Conservation (phyloP, 306 rosid species). For the Datisca glomerata region DNA sequence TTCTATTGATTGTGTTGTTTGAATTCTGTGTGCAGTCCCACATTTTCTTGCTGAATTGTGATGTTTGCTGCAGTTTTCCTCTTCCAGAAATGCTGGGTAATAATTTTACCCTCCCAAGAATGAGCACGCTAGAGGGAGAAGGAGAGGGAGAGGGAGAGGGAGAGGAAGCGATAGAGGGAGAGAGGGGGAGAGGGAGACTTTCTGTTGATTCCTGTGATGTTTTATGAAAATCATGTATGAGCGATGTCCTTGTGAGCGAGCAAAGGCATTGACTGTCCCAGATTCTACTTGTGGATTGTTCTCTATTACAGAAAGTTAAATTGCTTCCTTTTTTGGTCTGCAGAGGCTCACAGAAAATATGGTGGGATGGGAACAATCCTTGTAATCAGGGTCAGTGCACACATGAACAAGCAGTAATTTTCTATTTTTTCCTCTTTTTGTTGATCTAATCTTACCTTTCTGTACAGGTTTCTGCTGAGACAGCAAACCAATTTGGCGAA, state of each 20-base stretch:
- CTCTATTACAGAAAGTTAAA: too few species aligned
- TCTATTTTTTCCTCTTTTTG: too few species aligned
- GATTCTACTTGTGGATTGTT: neutral
- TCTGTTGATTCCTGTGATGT: too few species aligned
- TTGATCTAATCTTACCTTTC: too few species aligned
- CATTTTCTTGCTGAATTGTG: conserved; percentile 87
- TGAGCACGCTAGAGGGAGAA: neutral
- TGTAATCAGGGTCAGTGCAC: conserved; percentile 63
- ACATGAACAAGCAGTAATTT: neutral
- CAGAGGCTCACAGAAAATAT: conserved; percentile 76
- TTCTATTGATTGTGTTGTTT: conserved; percentile 16
- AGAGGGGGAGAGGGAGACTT: too few species aligned
- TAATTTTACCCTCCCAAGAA: neutral
- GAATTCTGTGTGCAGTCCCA: conserved; percentile 48
- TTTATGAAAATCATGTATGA: too few species aligned
- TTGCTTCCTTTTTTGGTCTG: conserved; percentile 5
- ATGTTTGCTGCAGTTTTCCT: conserved; percentile 91
- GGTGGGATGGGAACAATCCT: conserved; percentile 95
- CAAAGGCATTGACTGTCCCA: neutral
- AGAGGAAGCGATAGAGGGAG: neutral
- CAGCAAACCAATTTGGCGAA: conserved; percentile 82
- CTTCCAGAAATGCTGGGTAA: conserved; percentile 89
- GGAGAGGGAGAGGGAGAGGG: neutral
- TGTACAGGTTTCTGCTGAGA: conserved; percentile 77
- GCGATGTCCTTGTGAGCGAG: neutral